Evolutionary conservation across 345 rosid genomes (phyloP).

Genomic region (Fremontodendron californicum): DNA sequence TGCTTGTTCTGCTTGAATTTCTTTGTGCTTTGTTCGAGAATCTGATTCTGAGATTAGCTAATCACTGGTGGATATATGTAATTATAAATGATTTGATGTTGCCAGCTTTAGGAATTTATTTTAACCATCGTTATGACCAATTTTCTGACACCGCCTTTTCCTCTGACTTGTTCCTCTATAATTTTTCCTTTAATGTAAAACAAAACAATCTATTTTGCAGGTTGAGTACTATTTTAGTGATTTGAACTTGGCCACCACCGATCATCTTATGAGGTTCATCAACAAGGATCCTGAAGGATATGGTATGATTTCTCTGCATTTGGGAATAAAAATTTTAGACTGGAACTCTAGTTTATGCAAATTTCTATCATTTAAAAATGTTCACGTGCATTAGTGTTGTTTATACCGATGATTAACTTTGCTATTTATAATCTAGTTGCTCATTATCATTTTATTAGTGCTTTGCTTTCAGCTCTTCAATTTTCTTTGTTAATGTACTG

Average conservation of each 20-base stretch:
- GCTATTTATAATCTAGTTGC: background rate
- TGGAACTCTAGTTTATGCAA: background rate
- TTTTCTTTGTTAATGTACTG: background rate
- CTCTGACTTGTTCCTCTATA: background rate
- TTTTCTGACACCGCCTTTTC: background rate
- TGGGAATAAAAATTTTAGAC: background rate
- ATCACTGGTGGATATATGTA: background rate
- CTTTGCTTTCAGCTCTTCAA: background rate
- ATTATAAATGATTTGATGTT: background rate
- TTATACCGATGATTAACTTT: background rate
- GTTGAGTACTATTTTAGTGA: constrained; percentile 99
- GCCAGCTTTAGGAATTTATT: background rate
- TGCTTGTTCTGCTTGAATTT: background rate
- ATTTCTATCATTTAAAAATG: background rate
- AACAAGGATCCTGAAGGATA: constrained; percentile 96
- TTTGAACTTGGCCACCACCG: constrained; percentile 96
- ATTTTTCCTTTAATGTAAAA: constrained; percentile 4
- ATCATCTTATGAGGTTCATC: constrained; percentile 93
- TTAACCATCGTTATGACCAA: background rate
- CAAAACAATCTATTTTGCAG: constrained; percentile 36
- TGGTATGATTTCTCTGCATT: constrained; percentile 45
- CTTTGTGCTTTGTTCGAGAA: background rate
- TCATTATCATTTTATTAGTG: background rate
- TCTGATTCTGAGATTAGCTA: background rate
- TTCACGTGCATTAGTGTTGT: background rate